Percentiles rank a stretch among this genome's conserved stretches.
Evolutionary conservation across 2,329 filamentous ascomycete species (phyloP).

Genomic region (Ustulina deusta): DNA sequence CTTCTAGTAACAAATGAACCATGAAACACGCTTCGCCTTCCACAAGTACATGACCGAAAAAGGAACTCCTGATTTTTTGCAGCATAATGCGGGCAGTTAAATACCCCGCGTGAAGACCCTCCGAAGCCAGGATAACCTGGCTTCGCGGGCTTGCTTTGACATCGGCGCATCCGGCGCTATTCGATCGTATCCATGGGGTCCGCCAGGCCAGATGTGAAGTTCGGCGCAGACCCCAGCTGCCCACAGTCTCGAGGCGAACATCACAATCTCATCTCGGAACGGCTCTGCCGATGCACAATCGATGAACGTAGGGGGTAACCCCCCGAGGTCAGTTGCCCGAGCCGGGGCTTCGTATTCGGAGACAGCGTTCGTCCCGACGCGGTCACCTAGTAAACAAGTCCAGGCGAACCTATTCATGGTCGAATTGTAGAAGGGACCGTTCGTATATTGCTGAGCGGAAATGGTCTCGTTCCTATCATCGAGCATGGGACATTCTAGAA

Average conservation of each 20-base stretch:
- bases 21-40: slow-evolving; percentile 16
- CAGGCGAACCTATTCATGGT: slow-evolving; percentile 50
- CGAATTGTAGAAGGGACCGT: slow-evolving; percentile 50
- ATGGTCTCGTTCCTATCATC: slow-evolving; percentile 54
- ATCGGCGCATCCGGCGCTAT: slow-evolving; percentile 48
- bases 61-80: not conserved
- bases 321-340: slow-evolving; percentile 47
- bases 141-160: slow-evolving; percentile 47
- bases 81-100: slow-evolving; percentile 19
- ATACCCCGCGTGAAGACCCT: slow-evolving; percentile 42
- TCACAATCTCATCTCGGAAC: slow-evolving; percentile 53
- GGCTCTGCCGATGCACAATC: slow-evolving; percentile 52
- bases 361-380: slow-evolving; percentile 46
- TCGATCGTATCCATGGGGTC: slow-evolving; percentile 51
- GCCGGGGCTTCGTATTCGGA: slow-evolving; percentile 51
- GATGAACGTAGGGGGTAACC: slow-evolving; percentile 52
- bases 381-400: slow-evolving; percentile 50
- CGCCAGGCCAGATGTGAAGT: slow-evolving; percentile 53
- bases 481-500: slow-evolving; percentile 58
- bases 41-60: slow-evolving; percentile 15
- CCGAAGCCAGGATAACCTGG: slow-evolving; percentile 49
- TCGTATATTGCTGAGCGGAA: slow-evolving; percentile 49
- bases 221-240: slow-evolving; percentile 51
- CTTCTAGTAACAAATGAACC: slow-evolving; percentile 24
- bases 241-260: slow-evolving; percentile 52